Base-by-base conservation (phyloP, 306 rosid species). In the Styphnolobium japonicum region DNA sequence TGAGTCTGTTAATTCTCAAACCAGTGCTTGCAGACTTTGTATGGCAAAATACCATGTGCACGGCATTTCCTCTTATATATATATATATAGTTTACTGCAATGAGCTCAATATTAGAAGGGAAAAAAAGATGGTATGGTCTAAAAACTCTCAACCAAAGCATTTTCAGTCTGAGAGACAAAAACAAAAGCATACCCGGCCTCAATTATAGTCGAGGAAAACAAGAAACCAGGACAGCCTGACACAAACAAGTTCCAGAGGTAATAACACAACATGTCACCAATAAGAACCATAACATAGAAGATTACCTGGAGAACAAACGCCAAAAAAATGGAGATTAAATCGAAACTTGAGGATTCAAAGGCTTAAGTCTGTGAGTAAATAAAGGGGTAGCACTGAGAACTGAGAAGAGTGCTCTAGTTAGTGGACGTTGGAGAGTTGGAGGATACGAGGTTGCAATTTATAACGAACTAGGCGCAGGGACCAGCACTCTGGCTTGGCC, bases 231-330 rank as follows among this genome's bases (percentile, higher is more conserved):
- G 8, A 23, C 25, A 3, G 42, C 69, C 46, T 27, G 69, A 16
- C 21, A 75, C 70, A 27, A 23, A 77, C 56, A 67, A 67, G 58
- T 66, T 77, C 22, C 45, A 53, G 7, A 67, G 2, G 16, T 23
- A 64, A 65, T 7, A 73, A 1, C 49, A 67, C 49, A 82, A 60
- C 9, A 61, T 64, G 45, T 34, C 12, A 49, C 39, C 10, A 51
- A 52, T 21, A 83, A 67, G 39, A 79, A 58, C 67, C 49, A 71
- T 31, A 49, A 9, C 23, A 71, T 10, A 67, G 52, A 83, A 79
- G 45, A 27, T 79, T 58, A 78, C 87, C 81, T 79, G 39, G 33
- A n/a, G 27, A 83, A 46, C 45, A 78, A 83, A 14, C 57, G 6
- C 18, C 15, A 62, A 27, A 6, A 11, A 1, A 16, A 37, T 46